Evolutionary conservation across 2,329 filamentous ascomycete genomes (phyloP), one percentile per base, ranked within the genome.

Genomic region (Monilinia fructigena): DNA sequence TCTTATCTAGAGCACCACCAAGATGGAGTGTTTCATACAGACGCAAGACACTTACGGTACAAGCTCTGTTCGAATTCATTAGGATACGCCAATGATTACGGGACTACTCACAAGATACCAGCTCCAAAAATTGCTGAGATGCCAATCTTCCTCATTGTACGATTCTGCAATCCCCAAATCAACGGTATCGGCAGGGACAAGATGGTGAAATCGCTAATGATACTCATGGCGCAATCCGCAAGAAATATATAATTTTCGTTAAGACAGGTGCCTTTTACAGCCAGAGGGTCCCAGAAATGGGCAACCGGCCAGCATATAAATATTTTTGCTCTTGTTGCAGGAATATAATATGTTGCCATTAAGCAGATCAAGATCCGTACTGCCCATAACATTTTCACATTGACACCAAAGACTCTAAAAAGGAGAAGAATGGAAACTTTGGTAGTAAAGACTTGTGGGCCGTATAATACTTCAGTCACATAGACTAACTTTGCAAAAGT

Each of bases 261-360:
- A 28, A 62, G 59, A 26, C 48, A 62, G 35, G 20, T 48, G 42
- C 28, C 20, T 53, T 62, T 18, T 16, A 20, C 35, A 26, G 59
- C 28, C n/a, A 35, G 20, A 62, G 59, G 59, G 18, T 52, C n/a
- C 45, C 48, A 62, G 12, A 62, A 48, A 62, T 53, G 45, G 20
- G 20, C 59, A 3, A 62, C 20, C 20, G 59, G 59, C 48, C 59
- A 62, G 59, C 59, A 62, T 12, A 62, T 62, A 42, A 53, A 40
- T 35, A 62, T 62, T 18, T 62, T 62, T 6, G 20, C 45, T 38
- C 18, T 18, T 18, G 45, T 62, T 18, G 28, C 59, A 26, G 45
- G 59, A 61, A 62, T 20, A 40, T 53, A 62, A 28, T 53, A 62
- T 5, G 52, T 26, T 12, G 23, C 45, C 59, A 62, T 62, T 3